Evolutionary conservation across 495 filamentous ascomycete species (phyloP), one percentile per base, ranked within the genome.

Genomic region (Aspergillus cavernicola): DNA sequence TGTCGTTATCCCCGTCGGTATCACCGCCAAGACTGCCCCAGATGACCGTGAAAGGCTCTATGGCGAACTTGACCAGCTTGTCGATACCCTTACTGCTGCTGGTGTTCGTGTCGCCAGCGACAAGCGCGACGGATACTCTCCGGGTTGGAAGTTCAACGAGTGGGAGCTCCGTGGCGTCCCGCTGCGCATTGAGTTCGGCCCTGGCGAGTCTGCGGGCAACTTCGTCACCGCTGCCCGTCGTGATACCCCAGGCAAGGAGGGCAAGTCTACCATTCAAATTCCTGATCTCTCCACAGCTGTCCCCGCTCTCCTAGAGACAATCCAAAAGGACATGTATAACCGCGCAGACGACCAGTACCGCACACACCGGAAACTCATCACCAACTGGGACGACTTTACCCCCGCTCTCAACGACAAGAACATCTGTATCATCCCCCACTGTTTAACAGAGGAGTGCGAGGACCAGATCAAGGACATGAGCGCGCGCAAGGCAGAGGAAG

Each of bases 71-170:
- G 79, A 89, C 36, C 79, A 80, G 22, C 74, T 97, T 35, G 80
- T 79, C 52, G 66, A 71, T 16, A 79, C 80, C 10, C 75, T 95
- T 19, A 78, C 76, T 65, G 84, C 80, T 41, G 82, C 80, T 26
- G 83, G 83, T 50, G 71, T 92, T 40, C 87, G 90, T 36, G 78
- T 73, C 31, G 82, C 89, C 36, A 81, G 82, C 52, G 93, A 98
- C 67, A 73, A 78, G 56, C 84, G 93, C 36, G 90, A 96, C 7
- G 85, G 83, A 52, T 91, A 96, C 76, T 92, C 89, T 52, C 90
- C 93, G 12, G 92, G 89, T 56, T 96, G 85, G 82, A 97, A 98
- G 70, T 97, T 97, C 80, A 93, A 93, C 76, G 89, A 97, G 72
- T 95, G 88, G 87, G 95, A 98, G 70, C 76, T 96, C 53, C 91